Percentiles rank a stretch among this genome's conserved stretches.
Conservation (phyloP, 371 early-diverging fungal genomes). For the Rhizomucor miehei region DNA sequence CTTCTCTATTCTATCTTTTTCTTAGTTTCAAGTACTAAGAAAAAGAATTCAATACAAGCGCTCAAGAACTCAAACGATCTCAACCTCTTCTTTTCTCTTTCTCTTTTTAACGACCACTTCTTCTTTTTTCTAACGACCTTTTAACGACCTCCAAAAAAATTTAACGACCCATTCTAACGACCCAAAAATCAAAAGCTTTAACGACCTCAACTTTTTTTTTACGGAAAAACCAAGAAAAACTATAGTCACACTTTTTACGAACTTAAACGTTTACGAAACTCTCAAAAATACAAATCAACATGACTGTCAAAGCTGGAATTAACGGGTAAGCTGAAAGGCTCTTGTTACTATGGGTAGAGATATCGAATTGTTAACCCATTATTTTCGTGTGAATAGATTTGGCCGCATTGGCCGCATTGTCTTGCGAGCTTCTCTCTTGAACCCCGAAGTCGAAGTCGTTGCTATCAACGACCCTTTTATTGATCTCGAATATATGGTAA, state of each 20-base stretch:
- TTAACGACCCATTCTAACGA: constrained; percentile 9
- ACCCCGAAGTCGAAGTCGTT: constrained; percentile 81
- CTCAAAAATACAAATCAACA: constrained; percentile 2
- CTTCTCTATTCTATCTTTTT: too few relatives aligned
- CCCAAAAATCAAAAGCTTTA: constrained; percentile 1
- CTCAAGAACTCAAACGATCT: not conserved
- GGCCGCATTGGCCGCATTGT: constrained; percentile 99
- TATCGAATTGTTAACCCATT: not conserved
- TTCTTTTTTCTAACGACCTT: not conserved
- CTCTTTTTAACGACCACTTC: not conserved
- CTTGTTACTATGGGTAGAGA: not conserved
- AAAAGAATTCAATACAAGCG: too few relatives aligned
- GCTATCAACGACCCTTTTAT: constrained; percentile 99
- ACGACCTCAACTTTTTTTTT: not conserved
- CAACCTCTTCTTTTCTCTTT: not conserved
- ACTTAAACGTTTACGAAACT: not conserved
- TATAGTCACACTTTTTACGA: constrained; percentile 6
- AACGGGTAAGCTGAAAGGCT: constrained; percentile 26
- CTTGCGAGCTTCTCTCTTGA: constrained; percentile 84
- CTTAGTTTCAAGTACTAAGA: too few relatives aligned
- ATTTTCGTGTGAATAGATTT: constrained; percentile 54
- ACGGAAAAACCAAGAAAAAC: constrained; percentile 2
- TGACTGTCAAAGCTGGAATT: constrained; percentile 38
- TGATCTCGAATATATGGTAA: constrained; percentile 90
- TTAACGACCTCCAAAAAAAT: not conserved